Percentiles rank a stretch among this genome's conserved stretches.
Conservation (phyloP, 768 basidiomycete species). For the Kwoniella newhampshirensis region DNA sequence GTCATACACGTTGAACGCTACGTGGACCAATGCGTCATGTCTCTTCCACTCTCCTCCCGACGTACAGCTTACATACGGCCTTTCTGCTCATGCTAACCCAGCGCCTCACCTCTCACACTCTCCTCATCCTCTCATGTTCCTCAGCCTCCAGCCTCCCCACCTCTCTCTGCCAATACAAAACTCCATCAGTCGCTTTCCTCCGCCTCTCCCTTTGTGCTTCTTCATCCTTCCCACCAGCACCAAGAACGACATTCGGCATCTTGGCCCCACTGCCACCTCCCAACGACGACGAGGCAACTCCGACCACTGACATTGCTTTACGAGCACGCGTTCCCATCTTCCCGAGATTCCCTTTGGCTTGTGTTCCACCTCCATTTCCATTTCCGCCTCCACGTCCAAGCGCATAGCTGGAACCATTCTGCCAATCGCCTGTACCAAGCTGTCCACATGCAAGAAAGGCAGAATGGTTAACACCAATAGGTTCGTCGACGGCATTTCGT, state of each 20-base stretch:
- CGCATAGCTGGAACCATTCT: not conserved
- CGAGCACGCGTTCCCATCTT: slow-evolving; percentile 12
- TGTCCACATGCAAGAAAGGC: not conserved
- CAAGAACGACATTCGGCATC: slow-evolving; percentile 23
- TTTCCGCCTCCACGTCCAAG: not conserved
- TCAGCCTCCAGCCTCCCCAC: slow-evolving; percentile 33
- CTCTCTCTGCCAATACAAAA: slow-evolving; percentile 48
- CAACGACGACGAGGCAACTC: not conserved
- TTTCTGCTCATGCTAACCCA: not conserved
- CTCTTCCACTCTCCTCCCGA: not conserved
- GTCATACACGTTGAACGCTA: too few relatives aligned
- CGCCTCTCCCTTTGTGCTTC: slow-evolving; percentile 39
- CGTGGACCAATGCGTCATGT: too few relatives aligned
- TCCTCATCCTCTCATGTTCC: slow-evolving; percentile 15
- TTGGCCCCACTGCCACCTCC: not conserved
- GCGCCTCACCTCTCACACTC: not conserved
- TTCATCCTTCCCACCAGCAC: slow-evolving; percentile 42
- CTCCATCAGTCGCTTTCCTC: slow-evolving; percentile 41
- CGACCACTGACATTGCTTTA: slow-evolving; percentile 17
- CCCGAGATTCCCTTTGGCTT: too few relatives aligned
- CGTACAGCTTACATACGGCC: not conserved
- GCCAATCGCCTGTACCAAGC: not conserved
- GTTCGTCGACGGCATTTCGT: slow-evolving; percentile 22
- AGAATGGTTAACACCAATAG: slow-evolving; percentile 18
- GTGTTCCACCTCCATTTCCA: not conserved